A percentile compares a stretch with the other conserved stretches of the same genome.
phyloP scores from a whole-genome alignment of 129 eudicot species.

The Flaveria sonorensis region DNA sequence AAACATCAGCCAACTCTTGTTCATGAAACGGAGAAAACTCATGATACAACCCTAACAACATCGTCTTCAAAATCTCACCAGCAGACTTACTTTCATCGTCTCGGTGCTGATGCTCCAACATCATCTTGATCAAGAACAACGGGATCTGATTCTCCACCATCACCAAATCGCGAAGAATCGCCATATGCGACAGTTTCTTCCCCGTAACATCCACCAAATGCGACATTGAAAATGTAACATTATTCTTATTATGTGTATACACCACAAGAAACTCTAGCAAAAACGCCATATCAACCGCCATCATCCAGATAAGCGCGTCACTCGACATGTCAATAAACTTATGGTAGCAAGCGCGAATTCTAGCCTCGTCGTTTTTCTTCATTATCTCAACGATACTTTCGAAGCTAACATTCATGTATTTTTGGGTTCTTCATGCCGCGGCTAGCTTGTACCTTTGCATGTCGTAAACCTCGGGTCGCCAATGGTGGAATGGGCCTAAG shows the following conservation, averaged over 20 bases:
- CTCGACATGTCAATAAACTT: slow-evolving; percentile 47
- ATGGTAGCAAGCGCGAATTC: slow-evolving; percentile 58
- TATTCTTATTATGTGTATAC: slow-evolving; percentile 20
- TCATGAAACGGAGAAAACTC: slow-evolving; percentile 62
- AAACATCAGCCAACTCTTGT: slow-evolving; percentile 20
- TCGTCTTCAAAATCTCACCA: slow-evolving; percentile 33
- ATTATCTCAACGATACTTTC: slow-evolving; percentile 41
- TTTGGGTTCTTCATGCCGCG: slow-evolving; percentile 52
- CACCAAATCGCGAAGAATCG: slow-evolving; percentile 57
- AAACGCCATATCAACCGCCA: slow-evolving; percentile 61
- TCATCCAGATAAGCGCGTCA: slow-evolving; percentile 67
- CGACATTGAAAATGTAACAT: slow-evolving; percentile 38
- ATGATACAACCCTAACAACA: slow-evolving; percentile 50
- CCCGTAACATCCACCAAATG: slow-evolving; percentile 49
- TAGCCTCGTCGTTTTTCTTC: slow-evolving; percentile 36
- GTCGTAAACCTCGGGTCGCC: slow-evolving; percentile 56
- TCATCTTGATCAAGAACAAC: slow-evolving; percentile 37
- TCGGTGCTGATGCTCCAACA: slow-evolving; percentile 39
- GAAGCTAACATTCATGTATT: slow-evolving; percentile 28
- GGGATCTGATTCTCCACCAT: slow-evolving; percentile 84
- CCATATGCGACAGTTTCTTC: slow-evolving; percentile 51
- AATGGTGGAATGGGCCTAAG: slow-evolving; percentile 70
- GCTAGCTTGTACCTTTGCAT: slow-evolving; percentile 68
- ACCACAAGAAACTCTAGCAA: slow-evolving; percentile 61
- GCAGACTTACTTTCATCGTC: slow-evolving; percentile 31